Conservation (phyloP, 2,329 filamentous ascomycete species). For the Stagonosporopsis vannaccii region DNA sequence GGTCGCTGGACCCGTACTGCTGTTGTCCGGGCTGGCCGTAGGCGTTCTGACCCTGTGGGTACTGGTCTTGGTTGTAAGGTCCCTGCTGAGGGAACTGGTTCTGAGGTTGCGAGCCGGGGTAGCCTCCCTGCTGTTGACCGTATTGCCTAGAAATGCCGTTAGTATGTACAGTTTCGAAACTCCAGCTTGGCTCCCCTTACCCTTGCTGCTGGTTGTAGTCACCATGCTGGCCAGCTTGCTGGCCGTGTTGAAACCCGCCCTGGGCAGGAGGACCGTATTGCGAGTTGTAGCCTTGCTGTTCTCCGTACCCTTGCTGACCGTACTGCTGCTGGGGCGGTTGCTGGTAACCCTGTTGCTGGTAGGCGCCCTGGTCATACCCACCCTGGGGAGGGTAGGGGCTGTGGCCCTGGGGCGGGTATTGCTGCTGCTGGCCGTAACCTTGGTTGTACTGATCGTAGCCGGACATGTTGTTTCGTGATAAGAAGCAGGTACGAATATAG, state of each 20-base stretch:
- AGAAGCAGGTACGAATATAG: background rate
- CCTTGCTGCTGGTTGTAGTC: slow-evolving; percentile 45
- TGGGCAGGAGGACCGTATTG: slow-evolving; percentile 57
- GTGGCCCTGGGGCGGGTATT: slow-evolving; percentile 45
- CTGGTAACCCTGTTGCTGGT: slow-evolving; percentile 40
- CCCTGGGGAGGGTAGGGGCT: slow-evolving; percentile 41
- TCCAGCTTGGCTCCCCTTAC: slow-evolving; percentile 26
- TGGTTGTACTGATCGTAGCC: slow-evolving; percentile 58
- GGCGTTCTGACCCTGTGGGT: slow-evolving; percentile 41
- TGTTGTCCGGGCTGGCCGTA: slow-evolving; percentile 49
- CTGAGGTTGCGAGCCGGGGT: slow-evolving; percentile 41
- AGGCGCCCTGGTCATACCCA: slow-evolving; percentile 41
- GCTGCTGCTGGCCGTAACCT: slow-evolving; percentile 43
- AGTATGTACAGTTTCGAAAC: slow-evolving; percentile 27
- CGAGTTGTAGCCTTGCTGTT: slow-evolving; percentile 38
- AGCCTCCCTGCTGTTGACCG: slow-evolving; percentile 40
- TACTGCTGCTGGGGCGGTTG: slow-evolving; percentile 44
- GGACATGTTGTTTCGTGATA: slow-evolving; percentile 53
- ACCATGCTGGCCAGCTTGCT: slow-evolving; percentile 39
- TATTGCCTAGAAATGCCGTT: slow-evolving; percentile 30
- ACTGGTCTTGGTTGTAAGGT: slow-evolving; percentile 48
- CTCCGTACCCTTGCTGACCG: slow-evolving; percentile 45
- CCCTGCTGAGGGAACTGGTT: slow-evolving; percentile 54
- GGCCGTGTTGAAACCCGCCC: slow-evolving; percentile 59
- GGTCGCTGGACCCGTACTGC: slow-evolving; percentile 54